Conservation (phyloP, 371 early-diverging fungal genomes). For the Actinomucor elegans region DNA sequence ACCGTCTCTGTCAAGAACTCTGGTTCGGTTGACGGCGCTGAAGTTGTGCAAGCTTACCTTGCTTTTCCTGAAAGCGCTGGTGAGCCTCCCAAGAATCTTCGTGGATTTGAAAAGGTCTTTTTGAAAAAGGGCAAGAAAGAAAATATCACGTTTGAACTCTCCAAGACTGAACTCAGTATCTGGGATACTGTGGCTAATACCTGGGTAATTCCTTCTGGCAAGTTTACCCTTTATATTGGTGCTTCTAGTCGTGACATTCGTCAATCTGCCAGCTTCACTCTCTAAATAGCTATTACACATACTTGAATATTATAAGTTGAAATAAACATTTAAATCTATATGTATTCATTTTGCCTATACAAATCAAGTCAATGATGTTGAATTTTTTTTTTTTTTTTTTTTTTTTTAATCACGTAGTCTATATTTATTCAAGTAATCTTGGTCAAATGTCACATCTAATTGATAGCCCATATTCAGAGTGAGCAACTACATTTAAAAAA, state of each 20-base stretch:
- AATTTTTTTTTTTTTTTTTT: too few species aligned
- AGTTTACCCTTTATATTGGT: constrained; percentile 47
- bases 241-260: constrained; percentile 54
- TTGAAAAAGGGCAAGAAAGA: constrained; percentile 27
- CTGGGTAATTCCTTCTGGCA: constrained; percentile 50
- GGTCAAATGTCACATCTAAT: too few species aligned
- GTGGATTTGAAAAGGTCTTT: constrained; percentile 54
- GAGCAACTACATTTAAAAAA: too few species aligned
- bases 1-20: constrained; percentile 47
- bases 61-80: constrained; percentile 46
- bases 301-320: too few species aligned
- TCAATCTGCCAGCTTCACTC: constrained; percentile 16
- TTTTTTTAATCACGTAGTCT: too few species aligned
- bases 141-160: constrained; percentile 38
- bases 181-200: constrained; percentile 36
- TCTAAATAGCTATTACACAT: too few species aligned
- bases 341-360: too few species aligned
- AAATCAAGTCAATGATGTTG: too few species aligned
- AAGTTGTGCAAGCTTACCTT: constrained; percentile 60
- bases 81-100: constrained; percentile 55
- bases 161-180: constrained; percentile 38
- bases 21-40: constrained; percentile 51
- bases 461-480: too few species aligned
- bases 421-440: too few species aligned
- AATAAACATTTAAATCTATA: too few species aligned